Evolutionary conservation across 768 basidiomycete genomes (phyloP).

Genomic region (Lyophyllum shimeji): DNA sequence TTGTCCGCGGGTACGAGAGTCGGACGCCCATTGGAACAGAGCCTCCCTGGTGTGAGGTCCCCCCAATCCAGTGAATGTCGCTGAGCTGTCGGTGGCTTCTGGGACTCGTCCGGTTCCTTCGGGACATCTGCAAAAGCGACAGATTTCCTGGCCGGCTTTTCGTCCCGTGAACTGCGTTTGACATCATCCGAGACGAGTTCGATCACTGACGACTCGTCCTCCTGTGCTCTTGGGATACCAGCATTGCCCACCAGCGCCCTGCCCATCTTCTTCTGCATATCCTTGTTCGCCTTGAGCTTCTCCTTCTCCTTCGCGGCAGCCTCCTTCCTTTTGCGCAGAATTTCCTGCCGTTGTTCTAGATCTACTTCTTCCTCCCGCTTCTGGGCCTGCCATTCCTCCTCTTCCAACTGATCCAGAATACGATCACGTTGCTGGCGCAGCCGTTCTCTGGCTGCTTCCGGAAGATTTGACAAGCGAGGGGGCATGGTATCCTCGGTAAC

Average conservation of each 20-base stretch:
- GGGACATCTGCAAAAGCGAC: conserved; percentile 61
- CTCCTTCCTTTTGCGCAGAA: conserved; percentile 50
- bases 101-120: conserved; percentile 16
- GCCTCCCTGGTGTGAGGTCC: conserved; percentile 50
- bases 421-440: conserved; percentile 59
- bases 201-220: conserved; percentile 31
- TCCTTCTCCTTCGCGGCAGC: conserved; percentile 41
- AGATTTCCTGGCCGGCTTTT: conserved; percentile 51
- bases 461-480: conserved; percentile 44
- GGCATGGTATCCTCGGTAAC: conserved; percentile 43
- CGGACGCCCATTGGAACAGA: conserved; percentile 38
- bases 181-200: conserved; percentile 32
- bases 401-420: conserved; percentile 68
- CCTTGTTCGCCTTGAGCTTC: conserved; percentile 38
- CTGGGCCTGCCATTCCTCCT: conserved; percentile 58
- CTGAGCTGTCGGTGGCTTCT: conserved; percentile 12
- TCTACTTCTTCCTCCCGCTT: conserved; percentile 39
- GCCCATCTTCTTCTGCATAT: conserved; percentile 80
- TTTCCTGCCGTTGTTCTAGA: conserved; percentile 41
- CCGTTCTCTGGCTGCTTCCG: conserved; percentile 46
- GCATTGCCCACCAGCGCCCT: conserved; percentile 56
- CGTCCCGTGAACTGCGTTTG: conserved; percentile 14
- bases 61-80: conserved; percentile 42
- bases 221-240: conserved; percentile 37
- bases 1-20: conserved; percentile 36